Evolutionary conservation across 768 basidiomycete genomes (phyloP).

Genomic region (Coprinopsis sp.): DNA sequence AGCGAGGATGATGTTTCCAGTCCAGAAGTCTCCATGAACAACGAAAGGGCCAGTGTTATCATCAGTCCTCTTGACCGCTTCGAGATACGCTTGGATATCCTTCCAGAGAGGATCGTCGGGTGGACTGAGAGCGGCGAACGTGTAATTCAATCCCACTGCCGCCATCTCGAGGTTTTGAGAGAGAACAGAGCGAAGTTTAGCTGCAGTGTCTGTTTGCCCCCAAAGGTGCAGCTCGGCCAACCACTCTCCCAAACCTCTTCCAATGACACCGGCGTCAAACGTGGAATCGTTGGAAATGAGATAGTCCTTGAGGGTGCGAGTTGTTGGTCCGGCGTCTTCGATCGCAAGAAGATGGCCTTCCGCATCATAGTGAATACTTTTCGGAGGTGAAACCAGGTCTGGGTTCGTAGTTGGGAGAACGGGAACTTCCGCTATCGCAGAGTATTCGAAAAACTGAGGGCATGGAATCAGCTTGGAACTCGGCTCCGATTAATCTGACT

Average conservation of each 20-base stretch:
- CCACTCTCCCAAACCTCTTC: neutral
- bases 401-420: neutral
- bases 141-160: neutral
- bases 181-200: neutral
- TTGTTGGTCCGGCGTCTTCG: neutral
- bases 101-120: neutral
- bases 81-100: neutral
- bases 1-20: slow-evolving; percentile 1
- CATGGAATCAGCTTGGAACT: neutral
- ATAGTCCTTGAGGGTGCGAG: neutral
- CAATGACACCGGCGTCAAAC: neutral
- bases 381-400: neutral
- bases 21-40: slow-evolving; percentile 5
- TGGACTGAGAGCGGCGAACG: neutral
- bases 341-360: neutral
- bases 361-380: neutral
- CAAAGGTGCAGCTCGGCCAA: neutral
- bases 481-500: neutral
- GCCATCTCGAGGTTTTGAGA: slow-evolving; percentile 1
- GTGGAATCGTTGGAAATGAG: neutral
- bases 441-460: slow-evolving; percentile 2
- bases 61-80: neutral
- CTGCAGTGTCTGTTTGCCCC: neutral
- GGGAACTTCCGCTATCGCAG: neutral
- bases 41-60: neutral